Evolutionary conservation across 345 rosid species (phyloP).

Genomic region (Sisymbrium altissimum): DNA sequence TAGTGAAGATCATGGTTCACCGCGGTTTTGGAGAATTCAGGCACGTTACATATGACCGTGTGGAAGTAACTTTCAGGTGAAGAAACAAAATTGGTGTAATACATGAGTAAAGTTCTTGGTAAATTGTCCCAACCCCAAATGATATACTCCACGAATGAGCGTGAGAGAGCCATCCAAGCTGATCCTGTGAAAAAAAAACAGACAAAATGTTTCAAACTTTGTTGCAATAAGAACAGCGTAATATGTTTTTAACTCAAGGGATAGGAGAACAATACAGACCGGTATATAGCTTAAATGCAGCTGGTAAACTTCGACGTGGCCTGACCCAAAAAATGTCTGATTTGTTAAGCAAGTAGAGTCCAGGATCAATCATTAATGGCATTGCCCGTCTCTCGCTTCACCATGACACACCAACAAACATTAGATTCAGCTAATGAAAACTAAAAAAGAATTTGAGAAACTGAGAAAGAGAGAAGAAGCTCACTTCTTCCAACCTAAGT

Average conservation of each 20-base stretch:
- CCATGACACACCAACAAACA: constrained; percentile 4
- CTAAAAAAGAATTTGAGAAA: neutral
- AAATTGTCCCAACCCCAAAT: constrained; percentile 99
- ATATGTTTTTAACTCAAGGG: neutral
- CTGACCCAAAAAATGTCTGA: constrained; percentile 69
- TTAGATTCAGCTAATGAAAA: neutral
- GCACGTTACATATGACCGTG: constrained; percentile 92
- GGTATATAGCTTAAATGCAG: constrained; percentile 80
- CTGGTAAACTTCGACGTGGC: constrained; percentile 72
- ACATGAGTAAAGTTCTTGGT: constrained; percentile 87
- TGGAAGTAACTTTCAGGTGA: constrained; percentile 98
- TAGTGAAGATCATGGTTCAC: constrained; percentile 92
- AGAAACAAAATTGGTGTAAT: constrained; percentile 87
- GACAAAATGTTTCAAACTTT: neutral
- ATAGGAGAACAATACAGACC: constrained; percentile 42
- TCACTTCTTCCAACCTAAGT: constrained; percentile 94
- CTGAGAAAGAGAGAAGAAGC: constrained; percentile 13
- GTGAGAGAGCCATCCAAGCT: constrained; percentile 95
- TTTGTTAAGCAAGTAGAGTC: constrained; percentile 68
- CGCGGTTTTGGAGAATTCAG: constrained; percentile 61
- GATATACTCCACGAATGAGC: constrained; percentile 73
- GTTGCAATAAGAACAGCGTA: neutral
- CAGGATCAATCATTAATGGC: constrained; percentile 97
- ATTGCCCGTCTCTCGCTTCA: constrained; percentile 87
- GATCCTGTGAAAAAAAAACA: constrained; percentile 60